Percentiles rank a stretch among this genome's conserved stretches.
These are phyloP conservation scores for Stachybotrys echinatus DNA, from an alignment of 2,329 filamentous ascomycete species.

Conservation along the genomic window DNA sequence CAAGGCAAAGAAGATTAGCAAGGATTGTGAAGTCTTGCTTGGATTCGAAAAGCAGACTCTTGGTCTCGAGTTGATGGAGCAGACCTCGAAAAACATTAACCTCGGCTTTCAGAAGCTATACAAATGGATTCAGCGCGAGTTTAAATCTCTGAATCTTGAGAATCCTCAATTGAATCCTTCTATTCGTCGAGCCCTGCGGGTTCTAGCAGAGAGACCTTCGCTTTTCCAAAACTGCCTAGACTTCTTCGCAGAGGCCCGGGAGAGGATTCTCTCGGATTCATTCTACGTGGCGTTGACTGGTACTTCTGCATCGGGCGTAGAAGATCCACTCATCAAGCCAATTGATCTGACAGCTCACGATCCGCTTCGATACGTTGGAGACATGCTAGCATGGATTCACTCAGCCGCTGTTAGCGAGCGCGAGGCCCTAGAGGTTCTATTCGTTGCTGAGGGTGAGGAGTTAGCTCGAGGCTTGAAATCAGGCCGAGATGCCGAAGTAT, in stretches of 20 bases:
- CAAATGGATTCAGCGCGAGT: conserved; percentile 89
- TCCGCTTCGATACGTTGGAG: conserved; percentile 82
- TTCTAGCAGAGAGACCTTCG: conserved; percentile 82
- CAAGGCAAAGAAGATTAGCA: conserved; percentile 80
- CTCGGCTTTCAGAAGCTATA: conserved; percentile 93
- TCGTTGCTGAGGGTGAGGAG: conserved; percentile 85
- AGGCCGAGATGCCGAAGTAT: conserved; percentile 77
- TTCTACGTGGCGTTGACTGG: conserved; percentile 89
- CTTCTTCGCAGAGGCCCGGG: conserved; percentile 85
- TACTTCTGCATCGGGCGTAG: conserved; percentile 48
- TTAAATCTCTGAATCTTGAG: conserved; percentile 87
- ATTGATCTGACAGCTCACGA: conserved; percentile 95
- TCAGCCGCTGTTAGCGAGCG: conserved; percentile 90
- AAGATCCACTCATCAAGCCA: conserved; percentile 67
- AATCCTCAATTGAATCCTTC: conserved; percentile 86
- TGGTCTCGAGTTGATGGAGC: conserved; percentile 86
- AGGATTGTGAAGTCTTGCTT: conserved; percentile 82
- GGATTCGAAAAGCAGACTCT: conserved; percentile 86
- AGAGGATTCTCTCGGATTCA: conserved; percentile 79
- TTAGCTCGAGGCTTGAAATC: conserved; percentile 77
- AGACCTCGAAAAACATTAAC: conserved; percentile 81
- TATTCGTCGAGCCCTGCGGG: conserved; percentile 76
- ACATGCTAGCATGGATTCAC: conserved; percentile 97
- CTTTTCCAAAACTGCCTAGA: conserved; percentile 92
- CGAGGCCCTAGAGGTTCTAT: conserved; percentile 86